Evolutionary conservation across 208 protist species (phyloP).

Genomic region (Vickermania spadyakhi): DNA sequence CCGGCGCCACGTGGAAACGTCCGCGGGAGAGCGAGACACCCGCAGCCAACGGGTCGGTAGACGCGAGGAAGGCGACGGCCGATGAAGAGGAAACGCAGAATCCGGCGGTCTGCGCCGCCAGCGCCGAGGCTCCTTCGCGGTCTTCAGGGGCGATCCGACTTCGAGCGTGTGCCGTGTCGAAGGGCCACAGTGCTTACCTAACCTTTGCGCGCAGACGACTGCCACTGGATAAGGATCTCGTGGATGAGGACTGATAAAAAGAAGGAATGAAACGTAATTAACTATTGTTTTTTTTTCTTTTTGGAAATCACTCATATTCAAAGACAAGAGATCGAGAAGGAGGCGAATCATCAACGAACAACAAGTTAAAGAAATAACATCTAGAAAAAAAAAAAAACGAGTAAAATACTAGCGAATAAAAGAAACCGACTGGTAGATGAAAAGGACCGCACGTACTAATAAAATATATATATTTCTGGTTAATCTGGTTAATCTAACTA

Average conservation of each 20-base stretch:
- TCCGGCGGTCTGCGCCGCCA: background rate
- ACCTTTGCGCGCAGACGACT: conserved; percentile 81
- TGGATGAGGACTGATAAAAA: conserved; percentile 8
- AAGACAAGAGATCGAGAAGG: background rate
- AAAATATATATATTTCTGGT: too few species aligned
- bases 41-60: background rate
- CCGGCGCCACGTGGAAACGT: background rate
- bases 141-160: conserved; percentile 29
- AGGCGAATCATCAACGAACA: conserved; percentile 3
- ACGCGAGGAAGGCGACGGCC: conserved; percentile 10
- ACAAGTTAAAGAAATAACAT: background rate
- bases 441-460: too few species aligned
- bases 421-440: too few species aligned
- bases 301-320: too few species aligned
- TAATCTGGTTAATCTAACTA: too few species aligned
- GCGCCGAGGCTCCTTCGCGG: background rate
- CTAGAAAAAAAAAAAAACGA: too few species aligned
- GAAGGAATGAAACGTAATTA: background rate
- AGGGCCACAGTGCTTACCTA: conserved; percentile 89
- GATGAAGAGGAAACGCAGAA: conserved; percentile 6
- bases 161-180: conserved; percentile 38
- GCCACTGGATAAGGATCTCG: background rate
- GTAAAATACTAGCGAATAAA: too few species aligned
- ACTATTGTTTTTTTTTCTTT: too few species aligned
- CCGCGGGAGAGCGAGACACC: conserved; percentile 24